A percentile compares a stretch with the other conserved stretches of the same genome.
phyloP scores from a whole-genome alignment of 441 rosid species.

The Populus hybrid region DNA sequence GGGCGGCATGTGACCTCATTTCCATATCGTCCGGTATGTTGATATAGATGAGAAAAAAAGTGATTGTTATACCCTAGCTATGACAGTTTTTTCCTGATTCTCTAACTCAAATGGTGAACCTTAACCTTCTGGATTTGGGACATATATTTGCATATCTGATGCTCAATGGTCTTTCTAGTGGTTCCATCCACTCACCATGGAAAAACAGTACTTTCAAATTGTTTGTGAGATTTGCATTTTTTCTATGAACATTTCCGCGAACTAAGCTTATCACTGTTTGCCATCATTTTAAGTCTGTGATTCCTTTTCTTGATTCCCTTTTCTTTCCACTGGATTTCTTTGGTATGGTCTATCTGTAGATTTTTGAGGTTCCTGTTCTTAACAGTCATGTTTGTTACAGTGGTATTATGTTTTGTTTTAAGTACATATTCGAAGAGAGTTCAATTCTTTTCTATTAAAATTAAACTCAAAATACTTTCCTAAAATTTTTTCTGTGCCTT shows the following conservation, averaged over 20 bases:
- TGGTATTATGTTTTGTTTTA: background rate
- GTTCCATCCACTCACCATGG: background rate
- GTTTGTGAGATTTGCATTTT: background rate
- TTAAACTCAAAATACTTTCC: conserved; percentile 11
- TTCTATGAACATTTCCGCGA: background rate
- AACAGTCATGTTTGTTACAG: background rate
- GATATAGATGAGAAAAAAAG: background rate
- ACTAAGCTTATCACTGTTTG: background rate
- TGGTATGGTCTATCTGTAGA: background rate
- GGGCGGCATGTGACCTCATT: conserved; percentile 93
- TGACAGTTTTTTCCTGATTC: background rate
- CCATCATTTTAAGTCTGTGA: background rate
- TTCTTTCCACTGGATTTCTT: background rate
- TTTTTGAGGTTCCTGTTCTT: background rate
- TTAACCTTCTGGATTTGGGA: conserved; percentile 3
- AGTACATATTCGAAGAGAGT: background rate
- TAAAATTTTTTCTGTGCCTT: conserved; percentile 18
- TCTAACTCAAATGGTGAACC: background rate
- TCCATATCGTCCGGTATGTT: conserved; percentile 86
- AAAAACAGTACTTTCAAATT: background rate
- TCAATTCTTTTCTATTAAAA: background rate
- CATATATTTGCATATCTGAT: background rate
- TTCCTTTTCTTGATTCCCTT: background rate
- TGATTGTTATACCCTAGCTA: background rate
- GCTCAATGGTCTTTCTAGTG: background rate